Percentiles rank a stretch among this genome's conserved stretches.
phyloP scores from a whole-genome alignment of 2,329 filamentous ascomycete species.

The Purpureocillium takamizusanense region DNA sequence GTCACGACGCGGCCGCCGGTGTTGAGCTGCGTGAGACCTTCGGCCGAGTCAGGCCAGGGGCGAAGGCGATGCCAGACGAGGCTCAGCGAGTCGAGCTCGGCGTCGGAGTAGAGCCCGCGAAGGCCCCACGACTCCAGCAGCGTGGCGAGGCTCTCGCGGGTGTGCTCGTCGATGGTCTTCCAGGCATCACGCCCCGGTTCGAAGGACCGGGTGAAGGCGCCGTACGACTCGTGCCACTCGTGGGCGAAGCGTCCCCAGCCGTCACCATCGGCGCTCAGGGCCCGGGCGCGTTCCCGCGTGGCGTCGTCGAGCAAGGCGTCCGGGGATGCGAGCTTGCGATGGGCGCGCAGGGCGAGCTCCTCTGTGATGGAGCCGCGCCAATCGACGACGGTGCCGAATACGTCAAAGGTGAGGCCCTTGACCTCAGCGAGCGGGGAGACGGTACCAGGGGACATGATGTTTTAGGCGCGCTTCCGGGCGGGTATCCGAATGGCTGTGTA shows the following conservation, averaged over 20 bases:
- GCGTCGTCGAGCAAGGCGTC: slow-evolving; percentile 28
- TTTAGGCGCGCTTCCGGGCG: slow-evolving; percentile 1
- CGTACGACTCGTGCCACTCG: slow-evolving; percentile 61
- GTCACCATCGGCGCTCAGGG: slow-evolving; percentile 38
- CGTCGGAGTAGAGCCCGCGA: slow-evolving; percentile 48
- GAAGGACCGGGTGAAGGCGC: slow-evolving; percentile 46
- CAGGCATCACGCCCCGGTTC: slow-evolving; percentile 40
- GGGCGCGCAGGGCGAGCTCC: slow-evolving; percentile 44
- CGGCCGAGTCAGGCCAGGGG: slow-evolving; percentile 57
- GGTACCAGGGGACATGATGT: slow-evolving; percentile 16
- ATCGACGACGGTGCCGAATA: slow-evolving; percentile 74
- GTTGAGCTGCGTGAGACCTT: slow-evolving; percentile 45
- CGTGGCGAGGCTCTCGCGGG: slow-evolving; percentile 50
- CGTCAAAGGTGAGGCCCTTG: slow-evolving; percentile 62
- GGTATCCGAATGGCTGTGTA: neutral
- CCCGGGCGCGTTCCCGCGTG: no score
- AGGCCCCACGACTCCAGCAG: slow-evolving; percentile 50
- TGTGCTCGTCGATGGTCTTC: slow-evolving; percentile 65
- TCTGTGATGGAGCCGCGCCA: slow-evolving; percentile 61
- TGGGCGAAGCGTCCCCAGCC: slow-evolving; percentile 60
- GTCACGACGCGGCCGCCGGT: slow-evolving; percentile 43
- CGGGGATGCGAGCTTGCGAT: slow-evolving; percentile 34
- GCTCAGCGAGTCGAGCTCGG: slow-evolving; percentile 55
- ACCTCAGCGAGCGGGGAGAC: slow-evolving; percentile 21
- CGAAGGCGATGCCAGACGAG: slow-evolving; percentile 63